phyloP scores from a whole-genome alignment of 192 early-diverging fungal genomes.

The Dimargaris cristalligena region DNA sequence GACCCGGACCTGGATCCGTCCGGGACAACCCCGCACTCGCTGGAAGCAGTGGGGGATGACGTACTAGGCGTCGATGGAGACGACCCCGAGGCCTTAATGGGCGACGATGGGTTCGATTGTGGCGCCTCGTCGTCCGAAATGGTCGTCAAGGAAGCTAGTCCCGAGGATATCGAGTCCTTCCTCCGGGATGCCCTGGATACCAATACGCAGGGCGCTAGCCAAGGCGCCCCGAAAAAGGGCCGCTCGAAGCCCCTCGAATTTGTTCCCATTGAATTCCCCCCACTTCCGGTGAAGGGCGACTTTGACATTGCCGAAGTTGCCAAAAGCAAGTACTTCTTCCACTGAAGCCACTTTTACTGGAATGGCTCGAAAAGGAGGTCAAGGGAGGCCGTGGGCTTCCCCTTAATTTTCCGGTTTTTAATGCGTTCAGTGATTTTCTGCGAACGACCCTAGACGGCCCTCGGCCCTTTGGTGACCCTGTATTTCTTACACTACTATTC shows the following conservation, averaged over 20 bases:
- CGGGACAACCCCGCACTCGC: not conserved
- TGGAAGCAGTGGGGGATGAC: slow-evolving; percentile 7
- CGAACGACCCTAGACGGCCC: too few relatives aligned
- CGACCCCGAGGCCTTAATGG: not conserved
- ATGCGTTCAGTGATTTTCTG: too few relatives aligned
- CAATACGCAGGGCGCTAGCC: not conserved
- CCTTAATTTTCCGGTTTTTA: too few relatives aligned
- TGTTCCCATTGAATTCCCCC: slow-evolving; percentile 45
- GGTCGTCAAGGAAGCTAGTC: not conserved
- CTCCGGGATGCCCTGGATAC: not conserved
- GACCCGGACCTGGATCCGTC: slow-evolving; percentile 8
- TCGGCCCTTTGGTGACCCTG: too few relatives aligned
- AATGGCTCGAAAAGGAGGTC: too few relatives aligned
- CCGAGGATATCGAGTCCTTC: not conserved
- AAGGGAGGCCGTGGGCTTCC: too few relatives aligned
- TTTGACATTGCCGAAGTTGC: slow-evolving; percentile 71
- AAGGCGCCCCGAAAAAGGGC: slow-evolving; percentile 8
- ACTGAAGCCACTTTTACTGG: too few relatives aligned
- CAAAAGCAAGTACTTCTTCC: slow-evolving; percentile 83
- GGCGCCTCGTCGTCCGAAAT: too few relatives aligned
- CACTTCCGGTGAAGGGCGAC: slow-evolving; percentile 62
- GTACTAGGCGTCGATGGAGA: slow-evolving; percentile 6
- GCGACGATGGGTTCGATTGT: not conserved
- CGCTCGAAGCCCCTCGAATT: slow-evolving; percentile 15
- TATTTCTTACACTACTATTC: too few relatives aligned